Conservation (phyloP, 2,329 filamentous ascomycete species). For the Fusarium chlamydosporum region DNA sequence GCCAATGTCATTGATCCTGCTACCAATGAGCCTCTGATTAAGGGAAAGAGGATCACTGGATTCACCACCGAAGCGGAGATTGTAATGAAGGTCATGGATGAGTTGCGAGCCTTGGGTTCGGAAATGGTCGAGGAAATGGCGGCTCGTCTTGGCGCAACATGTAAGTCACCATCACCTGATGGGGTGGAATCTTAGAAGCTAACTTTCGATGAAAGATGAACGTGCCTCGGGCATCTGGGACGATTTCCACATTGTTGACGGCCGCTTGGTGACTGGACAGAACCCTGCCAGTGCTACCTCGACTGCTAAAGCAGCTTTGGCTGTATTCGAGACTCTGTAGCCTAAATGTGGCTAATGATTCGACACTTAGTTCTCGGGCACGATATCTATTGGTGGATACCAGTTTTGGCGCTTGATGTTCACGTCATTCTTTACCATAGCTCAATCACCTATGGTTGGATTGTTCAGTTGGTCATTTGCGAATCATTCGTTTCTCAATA, state of each 20-base stretch:
- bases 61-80: constrained; percentile 21
- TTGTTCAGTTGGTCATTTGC: too few relatives aligned
- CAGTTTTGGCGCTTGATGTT: too few relatives aligned
- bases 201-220: background rate
- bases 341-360: rapidly evolving
- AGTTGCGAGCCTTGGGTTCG: constrained; percentile 7
- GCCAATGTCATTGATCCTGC: constrained; percentile 15
- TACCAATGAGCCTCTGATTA: constrained; percentile 26
- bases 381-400: too few relatives aligned
- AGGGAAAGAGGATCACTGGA: constrained; percentile 16
- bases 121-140: constrained; percentile 23
- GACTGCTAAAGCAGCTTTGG: constrained; percentile 14
- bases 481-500: too few relatives aligned
- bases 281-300: constrained; percentile 28
- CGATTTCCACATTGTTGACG: constrained; percentile 22
- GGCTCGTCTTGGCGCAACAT: constrained; percentile 18
- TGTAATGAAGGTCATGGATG: constrained; percentile 19
- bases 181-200: background rate
- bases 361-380: too few relatives aligned
- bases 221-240: constrained; percentile 23
- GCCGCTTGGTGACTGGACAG: constrained; percentile 23
- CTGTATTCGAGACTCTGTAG: constrained; percentile 2
- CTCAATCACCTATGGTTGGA: too few relatives aligned
- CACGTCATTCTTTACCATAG: too few relatives aligned
- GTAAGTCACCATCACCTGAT: background rate